These are phyloP conservation scores for Penicillium sp. DNA, from an alignment of 2,329 filamentous ascomycete genomes.

Conservation along the genomic window DNA sequence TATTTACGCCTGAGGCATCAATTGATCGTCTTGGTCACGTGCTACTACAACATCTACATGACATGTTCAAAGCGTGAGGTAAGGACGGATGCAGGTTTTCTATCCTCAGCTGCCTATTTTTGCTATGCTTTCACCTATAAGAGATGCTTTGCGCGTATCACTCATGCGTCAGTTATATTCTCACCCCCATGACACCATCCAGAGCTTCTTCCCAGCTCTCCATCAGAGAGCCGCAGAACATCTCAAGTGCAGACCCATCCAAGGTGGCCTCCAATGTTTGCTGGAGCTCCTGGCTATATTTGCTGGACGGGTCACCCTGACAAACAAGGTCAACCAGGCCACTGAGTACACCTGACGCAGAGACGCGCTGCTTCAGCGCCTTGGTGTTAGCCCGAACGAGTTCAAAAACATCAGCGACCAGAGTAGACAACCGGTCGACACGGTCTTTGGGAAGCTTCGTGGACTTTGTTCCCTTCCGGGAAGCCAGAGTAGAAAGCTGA, in stretches of 20 bases:
- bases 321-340: conserved; percentile 39
- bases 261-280: conserved; percentile 34
- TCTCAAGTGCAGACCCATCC: conserved; percentile 38
- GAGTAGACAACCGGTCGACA: conserved; percentile 27
- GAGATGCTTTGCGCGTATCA: neutral
- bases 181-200: conserved; percentile 36
- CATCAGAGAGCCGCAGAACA: conserved; percentile 44
- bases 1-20: neutral
- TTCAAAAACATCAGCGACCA: conserved; percentile 30
- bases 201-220: conserved; percentile 48
- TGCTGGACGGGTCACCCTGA: conserved; percentile 20
- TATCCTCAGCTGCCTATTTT: neutral
- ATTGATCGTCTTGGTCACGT: neutral
- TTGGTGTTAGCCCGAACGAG: conserved; percentile 34
- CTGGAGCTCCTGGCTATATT: conserved; percentile 26
- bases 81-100: neutral
- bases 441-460: conserved; percentile 33
- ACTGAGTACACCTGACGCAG: conserved; percentile 41
- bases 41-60: neutral
- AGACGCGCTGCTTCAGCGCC: conserved; percentile 36
- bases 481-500: conserved; percentile 29
- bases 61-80: neutral
- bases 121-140: neutral
- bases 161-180: conserved; percentile 19
- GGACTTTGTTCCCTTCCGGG: conserved; percentile 32